Conservation (phyloP, 2,329 filamentous ascomycete species). For the Paraconiothyrium brasiliense region DNA sequence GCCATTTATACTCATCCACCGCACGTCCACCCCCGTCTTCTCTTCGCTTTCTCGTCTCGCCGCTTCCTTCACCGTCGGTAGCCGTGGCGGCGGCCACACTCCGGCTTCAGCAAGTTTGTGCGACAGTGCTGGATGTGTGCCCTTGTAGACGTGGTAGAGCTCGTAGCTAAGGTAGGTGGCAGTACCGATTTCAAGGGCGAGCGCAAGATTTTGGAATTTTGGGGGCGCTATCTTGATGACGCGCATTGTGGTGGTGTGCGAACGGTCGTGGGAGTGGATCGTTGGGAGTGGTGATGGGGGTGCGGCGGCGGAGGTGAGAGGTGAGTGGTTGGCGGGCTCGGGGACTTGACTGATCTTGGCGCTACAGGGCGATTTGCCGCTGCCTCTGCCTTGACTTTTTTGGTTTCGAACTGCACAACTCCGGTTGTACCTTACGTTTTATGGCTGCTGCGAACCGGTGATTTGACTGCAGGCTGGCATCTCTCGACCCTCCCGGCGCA, state of each 20-base stretch:
- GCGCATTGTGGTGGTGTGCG: neutral
- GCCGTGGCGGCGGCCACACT: conserved; percentile 6
- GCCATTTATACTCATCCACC: conserved; percentile 11
- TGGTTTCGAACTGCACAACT: neutral
- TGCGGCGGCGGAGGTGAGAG: conserved; percentile 26
- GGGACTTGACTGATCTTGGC: conserved; percentile 25
- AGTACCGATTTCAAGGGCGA: conserved; percentile 25
- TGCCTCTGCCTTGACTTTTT: conserved; percentile 21
- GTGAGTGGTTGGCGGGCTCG: conserved; percentile 28
- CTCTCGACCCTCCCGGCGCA: neutral
- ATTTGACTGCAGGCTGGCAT: conserved; percentile 5
- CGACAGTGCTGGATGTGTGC: conserved; percentile 40
- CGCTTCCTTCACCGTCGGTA: neutral
- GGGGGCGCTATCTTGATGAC: neutral
- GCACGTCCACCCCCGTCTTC: conserved; percentile 6
- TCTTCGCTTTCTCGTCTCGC: neutral
- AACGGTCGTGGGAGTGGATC: neutral
- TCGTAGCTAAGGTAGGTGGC: conserved; percentile 37
- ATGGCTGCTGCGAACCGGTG: conserved; percentile 1
- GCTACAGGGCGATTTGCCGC: conserved; percentile 18
- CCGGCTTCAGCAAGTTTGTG: conserved; percentile 26
- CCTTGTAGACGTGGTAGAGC: conserved; percentile 36
- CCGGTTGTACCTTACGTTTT: neutral
- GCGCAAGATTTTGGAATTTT: neutral
- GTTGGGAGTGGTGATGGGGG: neutral